Percentiles rank a stretch among this genome's conserved stretches.
phyloP scores from a whole-genome alignment of 306 rosid genomes.

The Quercus wislizeni region DNA sequence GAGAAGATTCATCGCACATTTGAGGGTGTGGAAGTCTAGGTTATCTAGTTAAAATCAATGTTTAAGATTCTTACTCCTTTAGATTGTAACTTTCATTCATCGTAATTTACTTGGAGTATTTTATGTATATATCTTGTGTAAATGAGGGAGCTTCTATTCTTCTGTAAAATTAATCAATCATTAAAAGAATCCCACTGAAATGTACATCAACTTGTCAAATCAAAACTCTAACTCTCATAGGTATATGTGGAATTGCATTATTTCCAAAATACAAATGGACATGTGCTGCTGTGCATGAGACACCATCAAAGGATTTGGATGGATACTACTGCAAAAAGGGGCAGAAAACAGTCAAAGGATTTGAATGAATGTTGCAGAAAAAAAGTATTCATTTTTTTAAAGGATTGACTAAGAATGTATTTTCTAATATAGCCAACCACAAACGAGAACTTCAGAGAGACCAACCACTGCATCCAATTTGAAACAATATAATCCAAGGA shows the following conservation, averaged over 20 bases:
- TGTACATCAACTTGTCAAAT: background rate
- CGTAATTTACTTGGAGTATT: too few species aligned
- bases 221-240: background rate
- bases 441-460: background rate
- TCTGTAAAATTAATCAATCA: too few species aligned
- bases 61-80: too few species aligned
- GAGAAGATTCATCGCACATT: too few species aligned
- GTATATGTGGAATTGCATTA: background rate
- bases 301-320: background rate
- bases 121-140: too few species aligned
- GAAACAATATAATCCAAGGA: background rate
- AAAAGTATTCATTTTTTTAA: background rate
- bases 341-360: background rate
- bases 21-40: too few species aligned
- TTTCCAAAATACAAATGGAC: background rate
- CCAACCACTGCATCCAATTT: background rate
- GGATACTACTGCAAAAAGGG: background rate
- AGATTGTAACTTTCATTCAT: too few species aligned
- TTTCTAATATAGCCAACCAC: background rate
- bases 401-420: too few species aligned
- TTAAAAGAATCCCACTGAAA: too few species aligned
- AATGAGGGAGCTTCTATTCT: too few species aligned
- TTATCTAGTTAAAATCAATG: too few species aligned
- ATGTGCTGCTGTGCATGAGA: background rate
- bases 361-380: background rate